Evolutionary conservation across 2,329 filamentous ascomycete genomes (phyloP), one percentile per base, ranked within the genome.

Genomic region (Penicillium verrucosum): DNA sequence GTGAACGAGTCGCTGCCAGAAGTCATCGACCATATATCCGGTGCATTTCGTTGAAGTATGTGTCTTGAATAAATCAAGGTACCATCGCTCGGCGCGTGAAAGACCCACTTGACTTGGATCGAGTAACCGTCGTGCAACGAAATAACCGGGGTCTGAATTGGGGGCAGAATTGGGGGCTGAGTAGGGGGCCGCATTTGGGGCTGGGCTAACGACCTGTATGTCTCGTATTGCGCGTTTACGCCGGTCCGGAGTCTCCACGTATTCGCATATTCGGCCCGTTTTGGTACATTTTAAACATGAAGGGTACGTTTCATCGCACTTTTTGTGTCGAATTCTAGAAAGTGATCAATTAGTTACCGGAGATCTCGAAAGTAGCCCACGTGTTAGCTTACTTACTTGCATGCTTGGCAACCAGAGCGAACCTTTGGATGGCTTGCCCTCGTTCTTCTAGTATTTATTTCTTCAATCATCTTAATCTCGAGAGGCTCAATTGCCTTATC

Each of bases 1-100:
- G 41, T 52, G 50, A 27, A 52, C 32, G 30, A 52, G 40, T 30
- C 50, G 41, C 23, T 52, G 50, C 50, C 23, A 52, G n/a, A 51
- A 51, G 18, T 36, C 29, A 37, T 51, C 40, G 12, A 36, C 40
- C 9, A 43, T 52, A 21, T 18, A 34, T 21, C 49, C 49, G 2
- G 49, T 27, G 10, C 49, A 52, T 25, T 52, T 23, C 9, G 21
- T 34, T 18, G 49, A 51, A 16, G 49, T 51, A 25, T 23, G 30
- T 16, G 29, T 41, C 38, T 41, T 41, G 38, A 44, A 51, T 29
- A 51, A 37, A 27, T 51, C 30, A 2, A 44, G n/a, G 14, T 43
- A 51, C 18, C 21, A 12, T 21, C 49, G 49, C 25, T 51, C 49
- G 5, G 14, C 10, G 9, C 10, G 21, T 27, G 49, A 36, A 16